These are phyloP conservation scores for Xylariaceae sp. DNA, from an alignment of 2,329 filamentous ascomycete genomes.

Conservation along the genomic window DNA sequence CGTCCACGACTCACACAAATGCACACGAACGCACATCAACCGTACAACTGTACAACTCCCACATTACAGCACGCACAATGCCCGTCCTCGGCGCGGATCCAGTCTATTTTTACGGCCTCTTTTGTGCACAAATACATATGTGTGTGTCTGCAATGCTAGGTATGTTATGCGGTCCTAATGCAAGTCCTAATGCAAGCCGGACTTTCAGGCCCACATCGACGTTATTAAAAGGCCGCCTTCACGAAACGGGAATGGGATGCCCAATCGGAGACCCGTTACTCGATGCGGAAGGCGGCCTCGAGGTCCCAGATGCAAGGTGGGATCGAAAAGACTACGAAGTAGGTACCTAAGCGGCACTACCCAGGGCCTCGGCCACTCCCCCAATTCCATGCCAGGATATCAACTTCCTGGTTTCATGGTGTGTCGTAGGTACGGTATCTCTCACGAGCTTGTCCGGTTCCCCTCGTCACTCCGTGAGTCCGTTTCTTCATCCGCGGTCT, in stretches of 20 bases:
- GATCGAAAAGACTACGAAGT: background rate
- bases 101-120: conserved; percentile 13
- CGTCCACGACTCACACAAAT: background rate
- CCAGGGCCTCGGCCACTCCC: background rate
- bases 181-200: conserved; percentile 17
- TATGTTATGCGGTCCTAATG: conserved; percentile 28
- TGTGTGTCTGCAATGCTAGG: conserved; percentile 13
- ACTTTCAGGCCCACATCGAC: background rate
- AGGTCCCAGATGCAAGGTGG: background rate
- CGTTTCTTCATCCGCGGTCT: background rate
- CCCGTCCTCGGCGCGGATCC: background rate
- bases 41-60: background rate
- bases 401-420: background rate
- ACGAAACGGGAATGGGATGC: background rate
- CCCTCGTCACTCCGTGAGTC: background rate
- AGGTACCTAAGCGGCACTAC: background rate
- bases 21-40: no score
- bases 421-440: background rate
- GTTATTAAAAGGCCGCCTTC: background rate
- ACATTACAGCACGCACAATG: background rate
- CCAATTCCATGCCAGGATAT: background rate
- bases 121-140: conserved; percentile 12
- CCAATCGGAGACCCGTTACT: background rate
- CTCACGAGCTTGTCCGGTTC: background rate
- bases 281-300: background rate